These are phyloP conservation scores for Sporothrix humicola DNA, from an alignment of 2,329 filamentous ascomycete species.

Conservation along the genomic window DNA sequence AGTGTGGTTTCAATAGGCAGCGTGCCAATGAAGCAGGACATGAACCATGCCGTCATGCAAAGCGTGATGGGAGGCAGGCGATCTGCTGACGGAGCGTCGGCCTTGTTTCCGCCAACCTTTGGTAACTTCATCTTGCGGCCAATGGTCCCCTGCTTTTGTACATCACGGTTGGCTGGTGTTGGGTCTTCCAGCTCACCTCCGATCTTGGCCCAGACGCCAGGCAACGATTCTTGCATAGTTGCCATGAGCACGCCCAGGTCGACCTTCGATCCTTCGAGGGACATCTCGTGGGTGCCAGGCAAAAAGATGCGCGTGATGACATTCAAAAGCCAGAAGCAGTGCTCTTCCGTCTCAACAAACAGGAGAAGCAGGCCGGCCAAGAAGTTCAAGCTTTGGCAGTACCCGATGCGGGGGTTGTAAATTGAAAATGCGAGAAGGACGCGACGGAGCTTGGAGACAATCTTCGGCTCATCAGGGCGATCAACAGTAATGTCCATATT, in stretches of 20 bases:
- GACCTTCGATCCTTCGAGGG: conserved; percentile 88
- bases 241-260: conserved; percentile 94
- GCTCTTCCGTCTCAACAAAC: conserved; percentile 87
- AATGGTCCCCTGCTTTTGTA: conserved; percentile 36
- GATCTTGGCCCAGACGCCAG: conserved; percentile 85
- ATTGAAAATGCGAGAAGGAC: conserved; percentile 89
- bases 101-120: conserved; percentile 49
- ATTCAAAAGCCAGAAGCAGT: conserved; percentile 89
- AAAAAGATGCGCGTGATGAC: conserved; percentile 89
- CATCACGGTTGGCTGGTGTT: conserved; percentile 41
- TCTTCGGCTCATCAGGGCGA: conserved; percentile 67
- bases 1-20: conserved; percentile 90
- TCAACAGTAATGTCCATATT: conserved; percentile 41
- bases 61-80: conserved; percentile 87
- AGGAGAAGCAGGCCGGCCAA: conserved; percentile 86
- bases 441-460: conserved; percentile 80
- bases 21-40: conserved; percentile 94
- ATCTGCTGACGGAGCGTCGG: conserved; percentile 46
- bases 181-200: conserved; percentile 59
- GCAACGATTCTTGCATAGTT: conserved; percentile 79
- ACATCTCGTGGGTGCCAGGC: conserved; percentile 89
- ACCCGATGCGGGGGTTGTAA: conserved; percentile 89
- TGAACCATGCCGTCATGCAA: conserved; percentile 95
- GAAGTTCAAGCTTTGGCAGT: conserved; percentile 96
- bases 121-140: conserved; percentile 50